Conservation (phyloP, 306 rosid genomes). For the Quercus parvula region DNA sequence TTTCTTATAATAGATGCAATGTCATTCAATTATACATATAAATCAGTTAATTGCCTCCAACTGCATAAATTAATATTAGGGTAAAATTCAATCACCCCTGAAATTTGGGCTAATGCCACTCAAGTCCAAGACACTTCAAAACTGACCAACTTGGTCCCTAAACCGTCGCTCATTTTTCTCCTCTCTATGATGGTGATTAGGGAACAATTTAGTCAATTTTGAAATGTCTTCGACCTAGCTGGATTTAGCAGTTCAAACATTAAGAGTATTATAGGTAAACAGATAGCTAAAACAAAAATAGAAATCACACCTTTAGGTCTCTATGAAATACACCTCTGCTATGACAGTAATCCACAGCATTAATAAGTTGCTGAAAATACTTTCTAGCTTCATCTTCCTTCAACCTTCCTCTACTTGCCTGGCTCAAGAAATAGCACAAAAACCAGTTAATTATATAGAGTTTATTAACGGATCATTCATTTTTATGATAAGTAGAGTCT, state of each 20-base stretch:
- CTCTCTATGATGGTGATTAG: no score
- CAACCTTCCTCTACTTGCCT: conserved; percentile 83
- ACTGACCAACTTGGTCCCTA: no score
- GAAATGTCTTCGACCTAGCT: no score
- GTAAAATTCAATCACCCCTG: not conserved
- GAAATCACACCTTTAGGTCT: conserved; percentile 67
- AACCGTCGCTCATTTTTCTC: no score
- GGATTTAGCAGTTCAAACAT: no score
- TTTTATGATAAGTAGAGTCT: not conserved
- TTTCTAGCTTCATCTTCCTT: conserved; percentile 96
- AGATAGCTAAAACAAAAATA: not conserved
- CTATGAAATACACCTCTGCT: conserved; percentile 96
- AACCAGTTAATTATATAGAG: conserved; percentile 8
- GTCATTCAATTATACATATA: not conserved
- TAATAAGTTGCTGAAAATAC: conserved; percentile 88
- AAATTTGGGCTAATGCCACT: no score
- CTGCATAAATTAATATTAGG: not conserved
- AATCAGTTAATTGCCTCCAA: not conserved
- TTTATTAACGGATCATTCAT: conserved; percentile 2
- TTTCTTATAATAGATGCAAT: not conserved
- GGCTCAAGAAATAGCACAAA: conserved; percentile 13
- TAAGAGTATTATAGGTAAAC: not conserved
- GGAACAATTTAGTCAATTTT: no score
- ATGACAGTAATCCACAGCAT: conserved; percentile 94
- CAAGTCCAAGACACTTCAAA: no score